Conservation (phyloP, 108 stramenopile species). For the Nitzschia putrida region DNA sequence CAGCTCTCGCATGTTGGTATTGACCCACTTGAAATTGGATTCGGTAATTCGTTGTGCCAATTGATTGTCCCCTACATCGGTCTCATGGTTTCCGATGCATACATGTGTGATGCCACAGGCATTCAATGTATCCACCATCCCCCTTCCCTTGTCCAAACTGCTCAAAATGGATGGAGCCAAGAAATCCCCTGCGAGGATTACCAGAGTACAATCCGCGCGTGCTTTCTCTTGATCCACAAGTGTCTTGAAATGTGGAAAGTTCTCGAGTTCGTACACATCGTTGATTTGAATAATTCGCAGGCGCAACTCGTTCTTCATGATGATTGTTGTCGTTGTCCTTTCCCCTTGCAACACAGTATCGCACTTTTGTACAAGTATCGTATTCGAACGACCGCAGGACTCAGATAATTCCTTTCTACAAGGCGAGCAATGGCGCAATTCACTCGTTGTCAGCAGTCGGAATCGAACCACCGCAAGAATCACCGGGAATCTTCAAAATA, state of each 20-base stretch:
- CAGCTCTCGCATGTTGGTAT: conserved; percentile 52
- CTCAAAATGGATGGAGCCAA: conserved; percentile 61
- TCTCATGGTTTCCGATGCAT: conserved; percentile 83
- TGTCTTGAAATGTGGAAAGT: conserved; percentile 43
- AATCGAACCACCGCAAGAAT: no score
- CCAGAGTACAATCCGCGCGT: conserved; percentile 18
- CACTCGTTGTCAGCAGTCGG: no score
- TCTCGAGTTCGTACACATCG: conserved; percentile 47
- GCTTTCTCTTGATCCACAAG: conserved; percentile 31
- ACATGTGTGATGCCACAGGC: conserved; percentile 65
- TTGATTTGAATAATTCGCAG: conserved; percentile 52
- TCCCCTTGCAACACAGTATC: background rate
- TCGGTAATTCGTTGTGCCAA: conserved; percentile 40
- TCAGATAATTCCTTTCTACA: no score
- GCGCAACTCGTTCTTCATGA: conserved; percentile 4
- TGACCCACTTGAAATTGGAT: conserved; percentile 36
- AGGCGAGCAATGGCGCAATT: no score
- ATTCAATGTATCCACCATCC: conserved; percentile 58
- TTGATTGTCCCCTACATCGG: conserved; percentile 38
- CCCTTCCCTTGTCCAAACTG: conserved; percentile 60
- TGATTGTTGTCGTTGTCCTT: background rate
- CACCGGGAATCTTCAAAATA: no score
- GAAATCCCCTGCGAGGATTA: conserved; percentile 77
- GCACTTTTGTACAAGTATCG: no score
- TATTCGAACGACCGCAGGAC: no score